phyloP scores from a whole-genome alignment of 345 rosid species.

The Dipteronia dyeriana region DNA sequence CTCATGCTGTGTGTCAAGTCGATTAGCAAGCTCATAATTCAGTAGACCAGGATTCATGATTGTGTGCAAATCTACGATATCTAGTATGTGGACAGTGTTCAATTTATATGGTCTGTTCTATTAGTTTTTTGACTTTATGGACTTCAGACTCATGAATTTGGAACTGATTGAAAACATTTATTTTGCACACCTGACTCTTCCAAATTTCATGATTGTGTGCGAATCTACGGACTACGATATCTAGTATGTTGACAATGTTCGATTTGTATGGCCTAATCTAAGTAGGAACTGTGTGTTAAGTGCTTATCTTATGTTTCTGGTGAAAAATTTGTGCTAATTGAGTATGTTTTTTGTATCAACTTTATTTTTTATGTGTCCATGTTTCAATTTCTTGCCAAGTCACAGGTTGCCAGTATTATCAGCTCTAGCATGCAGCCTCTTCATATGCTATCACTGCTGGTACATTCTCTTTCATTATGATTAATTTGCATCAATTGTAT shows the following conservation, averaged over 20 bases:
- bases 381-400: background rate
- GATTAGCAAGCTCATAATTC: background rate
- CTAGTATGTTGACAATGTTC: too few relatives aligned
- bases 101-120: background rate
- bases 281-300: background rate
- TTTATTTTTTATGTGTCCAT: background rate
- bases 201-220: background rate
- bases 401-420: conserved; percentile 48
- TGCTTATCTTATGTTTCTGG: background rate
- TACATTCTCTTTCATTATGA: conserved; percentile 18
- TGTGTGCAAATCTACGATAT: background rate
- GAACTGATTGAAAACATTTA: background rate
- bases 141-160: background rate
- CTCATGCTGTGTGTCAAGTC: background rate
- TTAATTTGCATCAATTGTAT: background rate
- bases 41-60: background rate
- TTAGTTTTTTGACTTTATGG: background rate
- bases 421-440: conserved; percentile 62
- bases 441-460: conserved; percentile 45
- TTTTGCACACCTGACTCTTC: background rate
- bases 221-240: too few relatives aligned
- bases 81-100: background rate
- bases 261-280: too few relatives aligned
- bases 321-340: conserved; percentile 1
- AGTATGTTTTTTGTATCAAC: background rate